A percentile compares a stretch with the other conserved stretches of the same genome.
phyloP scores from a whole-genome alignment of 306 rosid genomes.

The Quercus berberidifolia region DNA sequence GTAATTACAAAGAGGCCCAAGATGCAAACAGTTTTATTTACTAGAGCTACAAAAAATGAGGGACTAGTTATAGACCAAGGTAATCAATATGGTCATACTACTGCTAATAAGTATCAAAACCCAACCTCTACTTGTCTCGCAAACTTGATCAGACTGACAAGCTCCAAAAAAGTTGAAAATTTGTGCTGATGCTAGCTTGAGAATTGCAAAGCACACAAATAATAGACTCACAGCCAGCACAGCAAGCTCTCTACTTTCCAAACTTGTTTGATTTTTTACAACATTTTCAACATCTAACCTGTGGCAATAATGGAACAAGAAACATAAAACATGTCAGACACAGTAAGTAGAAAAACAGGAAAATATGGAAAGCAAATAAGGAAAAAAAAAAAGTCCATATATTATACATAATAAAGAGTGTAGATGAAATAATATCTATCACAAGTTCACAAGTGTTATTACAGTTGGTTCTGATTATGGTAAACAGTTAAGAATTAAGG shows the following conservation, averaged over 20 bases:
- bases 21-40: not conserved
- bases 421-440: not conserved
- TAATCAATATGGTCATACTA: constrained; percentile 50
- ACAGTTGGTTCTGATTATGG: not conserved
- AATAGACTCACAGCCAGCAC: constrained; percentile 62
- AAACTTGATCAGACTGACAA: constrained; percentile 28
- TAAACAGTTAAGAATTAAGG: not conserved
- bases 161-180: constrained; percentile 38
- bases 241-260: constrained; percentile 67
- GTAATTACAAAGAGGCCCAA: not conserved
- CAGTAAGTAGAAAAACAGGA: not conserved
- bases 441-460: not conserved
- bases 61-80: constrained; percentile 50
- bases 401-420: not conserved
- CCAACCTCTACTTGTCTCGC: constrained; percentile 61
- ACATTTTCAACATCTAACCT: constrained; percentile 58
- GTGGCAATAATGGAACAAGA: constrained; percentile 18
- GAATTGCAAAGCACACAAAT: constrained; percentile 56
- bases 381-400: not conserved
- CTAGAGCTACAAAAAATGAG: constrained; percentile 14
- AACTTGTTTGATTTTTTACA: constrained; percentile 49
- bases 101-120: constrained; percentile 56
- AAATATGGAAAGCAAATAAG: not conserved
- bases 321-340: not conserved
- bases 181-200: constrained; percentile 45